phyloP scores from a whole-genome alignment of 148 eudicot genomes.

The Dianthus caryophyllus region DNA sequence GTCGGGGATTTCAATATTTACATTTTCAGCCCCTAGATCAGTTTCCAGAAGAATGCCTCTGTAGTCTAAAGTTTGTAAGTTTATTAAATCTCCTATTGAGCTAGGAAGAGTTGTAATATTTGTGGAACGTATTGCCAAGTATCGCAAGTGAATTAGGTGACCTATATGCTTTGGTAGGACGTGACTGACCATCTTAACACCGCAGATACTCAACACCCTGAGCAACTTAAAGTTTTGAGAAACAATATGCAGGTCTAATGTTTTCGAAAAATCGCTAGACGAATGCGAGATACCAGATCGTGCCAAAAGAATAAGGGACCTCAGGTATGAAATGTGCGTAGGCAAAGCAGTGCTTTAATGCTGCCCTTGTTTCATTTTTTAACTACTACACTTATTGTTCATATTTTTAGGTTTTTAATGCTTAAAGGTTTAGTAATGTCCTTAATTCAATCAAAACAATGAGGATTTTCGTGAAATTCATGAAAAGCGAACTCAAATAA shows the following conservation, averaged over 20 bases:
- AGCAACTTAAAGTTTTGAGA: slow-evolving; percentile 18
- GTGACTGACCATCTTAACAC: slow-evolving; percentile 8
- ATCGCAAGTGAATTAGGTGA: slow-evolving; percentile 17
- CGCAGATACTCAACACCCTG: slow-evolving; percentile 11
- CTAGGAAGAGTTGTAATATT: slow-evolving; percentile 8
- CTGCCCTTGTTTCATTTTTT: no score
- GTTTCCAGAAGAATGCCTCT: not conserved
- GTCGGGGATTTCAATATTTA: slow-evolving; percentile 6
- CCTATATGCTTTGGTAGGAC: slow-evolving; percentile 13
- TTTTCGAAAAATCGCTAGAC: no score
- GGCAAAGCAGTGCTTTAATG: slow-evolving; percentile 5
- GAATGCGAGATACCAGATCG: not conserved
- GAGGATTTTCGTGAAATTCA: no score
- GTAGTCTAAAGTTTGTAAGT: slow-evolving; percentile 16
- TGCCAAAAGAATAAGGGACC: slow-evolving; percentile 1
- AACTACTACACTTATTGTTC: no score
- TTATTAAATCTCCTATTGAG: not conserved
- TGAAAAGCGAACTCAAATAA: no score
- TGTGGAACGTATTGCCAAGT: slow-evolving; percentile 8
- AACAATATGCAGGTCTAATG: not conserved
- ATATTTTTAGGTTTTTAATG: no score
- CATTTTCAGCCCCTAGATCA: not conserved
- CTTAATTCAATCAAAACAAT: no score
- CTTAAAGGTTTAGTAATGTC: no score
- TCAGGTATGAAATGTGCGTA: not conserved